These are phyloP conservation scores for Leccinum boreale DNA, from an alignment of 768 basidiomycete species.

Conservation along the genomic window DNA sequence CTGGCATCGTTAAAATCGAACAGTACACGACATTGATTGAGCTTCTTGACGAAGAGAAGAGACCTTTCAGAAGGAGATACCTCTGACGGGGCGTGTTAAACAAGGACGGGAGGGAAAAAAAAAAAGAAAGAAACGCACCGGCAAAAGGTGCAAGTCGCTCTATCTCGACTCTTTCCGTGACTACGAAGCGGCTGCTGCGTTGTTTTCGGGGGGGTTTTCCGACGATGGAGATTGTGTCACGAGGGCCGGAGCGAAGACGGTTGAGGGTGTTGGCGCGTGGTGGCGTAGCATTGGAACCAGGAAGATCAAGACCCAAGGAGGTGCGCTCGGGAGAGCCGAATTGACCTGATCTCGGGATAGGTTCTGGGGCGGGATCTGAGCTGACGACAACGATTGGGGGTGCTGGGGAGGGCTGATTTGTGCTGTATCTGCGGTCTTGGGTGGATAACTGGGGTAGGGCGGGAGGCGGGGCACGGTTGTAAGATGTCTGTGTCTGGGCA, in stretches of 20 bases:
- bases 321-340: conserved; percentile 47
- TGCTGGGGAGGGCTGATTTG: conserved; percentile 45
- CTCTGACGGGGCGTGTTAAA: conserved; percentile 47
- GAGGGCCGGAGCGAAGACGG: conserved; percentile 78
- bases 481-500: conserved; percentile 38
- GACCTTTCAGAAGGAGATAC: conserved; percentile 85
- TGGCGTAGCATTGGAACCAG: conserved; percentile 45
- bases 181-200: conserved; percentile 93
- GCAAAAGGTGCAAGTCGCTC: conserved; percentile 89
- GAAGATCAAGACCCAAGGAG: conserved; percentile 45
- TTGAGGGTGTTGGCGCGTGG: conserved; percentile 68
- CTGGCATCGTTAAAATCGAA: conserved; percentile 99
- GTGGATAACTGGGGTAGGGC: conserved; percentile 36
- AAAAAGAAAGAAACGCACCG: conserved; percentile 41
- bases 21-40: conserved; percentile 93
- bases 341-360: conserved; percentile 39
- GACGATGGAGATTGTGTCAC: conserved; percentile 94
- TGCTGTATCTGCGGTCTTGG: conserved; percentile 58
- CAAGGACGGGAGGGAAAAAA: conserved; percentile 8
- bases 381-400: conserved; percentile 89
- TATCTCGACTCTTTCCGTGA: conserved; percentile 94
- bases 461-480: conserved; percentile 43
- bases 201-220: conserved; percentile 98
- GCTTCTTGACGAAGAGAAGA: conserved; percentile 88
- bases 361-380: conserved; percentile 57